Base-by-base conservation (phyloP, 768 basidiomycete genomes). In the Naematelia aurantialba region DNA sequence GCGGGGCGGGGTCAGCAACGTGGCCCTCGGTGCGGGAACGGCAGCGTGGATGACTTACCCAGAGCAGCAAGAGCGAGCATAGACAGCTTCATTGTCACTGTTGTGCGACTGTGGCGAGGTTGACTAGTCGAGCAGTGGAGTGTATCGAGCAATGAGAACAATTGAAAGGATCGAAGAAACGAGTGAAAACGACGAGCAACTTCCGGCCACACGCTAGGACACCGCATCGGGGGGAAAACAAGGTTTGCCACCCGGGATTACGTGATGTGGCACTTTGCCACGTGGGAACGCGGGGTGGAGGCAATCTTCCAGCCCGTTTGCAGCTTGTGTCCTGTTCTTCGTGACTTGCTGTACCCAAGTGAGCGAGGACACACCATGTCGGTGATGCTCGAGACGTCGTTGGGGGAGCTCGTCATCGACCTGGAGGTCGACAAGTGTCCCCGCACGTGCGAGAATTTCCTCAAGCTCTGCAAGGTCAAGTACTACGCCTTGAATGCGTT, bases 401-500 rank as follows among this genome's bases (percentile, higher is more conserved):
- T 98, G 1, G 96, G 96, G 58, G 96, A 99, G 79, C 82, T 99
- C 56, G 91, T 98, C 60, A 90, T 98, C 70, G 96, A 98, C 78
- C 82, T 99, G 44, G 91, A 97, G 76, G 86, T 89, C 26, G 90
- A 92, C 5, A 80, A 81, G 39, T 97, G 93, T 78, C 96, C 96
- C 1, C 86, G 84, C 77, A 89, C 87, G 53, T 92, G 88, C 79
- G 85, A 90, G 77, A 99, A 98, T 81, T 98, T 98, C 73, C 83
- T 99, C 57, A 99, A 99, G 77, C 81, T 99, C 58, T 97, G 92
- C 80, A 98, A 97, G 80, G 82, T 89, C 59, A 96, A 96, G 76
- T 94, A 94, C 76, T 98, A 94, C 81, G 94, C 93, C 75, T 79
- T 96, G 61, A 91, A 92, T 75, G 91, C 91, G 0, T 99, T 99